Evolutionary conservation across 1,139 yeast species (phyloP).

Genomic region (Magnusiomyces sp.): DNA sequence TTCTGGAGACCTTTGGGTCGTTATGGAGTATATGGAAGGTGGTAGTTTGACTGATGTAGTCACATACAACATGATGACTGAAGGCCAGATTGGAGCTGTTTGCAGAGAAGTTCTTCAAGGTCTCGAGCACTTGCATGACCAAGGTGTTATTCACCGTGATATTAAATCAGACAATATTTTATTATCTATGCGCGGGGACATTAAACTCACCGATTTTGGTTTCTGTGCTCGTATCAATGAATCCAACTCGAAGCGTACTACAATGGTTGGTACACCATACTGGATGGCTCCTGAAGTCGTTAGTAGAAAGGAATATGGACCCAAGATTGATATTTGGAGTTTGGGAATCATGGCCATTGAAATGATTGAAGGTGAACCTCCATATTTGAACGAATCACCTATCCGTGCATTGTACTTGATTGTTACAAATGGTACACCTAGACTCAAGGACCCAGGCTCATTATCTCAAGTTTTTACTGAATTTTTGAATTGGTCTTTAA

Average conservation of each 20-base stretch:
- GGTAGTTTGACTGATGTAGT: constrained; percentile 94
- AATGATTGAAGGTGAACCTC: constrained; percentile 99
- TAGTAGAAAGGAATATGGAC: constrained; percentile 87
- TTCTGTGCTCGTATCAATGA: constrained; percentile 96
- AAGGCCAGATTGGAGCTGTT: constrained; percentile 96
- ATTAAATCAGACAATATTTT: constrained; percentile 91
- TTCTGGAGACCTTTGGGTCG: constrained; percentile 76
- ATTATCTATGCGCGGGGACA: constrained; percentile 73
- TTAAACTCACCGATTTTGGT: constrained; percentile 68
- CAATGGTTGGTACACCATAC: constrained; percentile 99
- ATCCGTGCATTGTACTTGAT: constrained; percentile 83
- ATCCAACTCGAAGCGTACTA: constrained; percentile 74
- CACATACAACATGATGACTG: constrained; percentile 90
- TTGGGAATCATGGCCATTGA: constrained; percentile 96
- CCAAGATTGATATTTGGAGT: constrained; percentile 96
- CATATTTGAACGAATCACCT: constrained; percentile 92
- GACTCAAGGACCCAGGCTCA: constrained; percentile 79
- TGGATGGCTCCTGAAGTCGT: constrained; percentile 99
- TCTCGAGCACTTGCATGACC: constrained; percentile 75
- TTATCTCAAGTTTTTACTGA: constrained; percentile 56
- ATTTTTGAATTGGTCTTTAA: constrained; percentile 72
- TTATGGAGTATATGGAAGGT: constrained; percentile 98
- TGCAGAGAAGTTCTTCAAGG: constrained; percentile 87
- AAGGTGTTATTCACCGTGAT: constrained; percentile 94
- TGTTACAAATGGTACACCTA: constrained; percentile 94